A percentile compares a stretch with the other conserved stretches of the same genome.
Conservation (phyloP, 1,284 basidiomycete genomes). For the Leccinum idahoense region DNA sequence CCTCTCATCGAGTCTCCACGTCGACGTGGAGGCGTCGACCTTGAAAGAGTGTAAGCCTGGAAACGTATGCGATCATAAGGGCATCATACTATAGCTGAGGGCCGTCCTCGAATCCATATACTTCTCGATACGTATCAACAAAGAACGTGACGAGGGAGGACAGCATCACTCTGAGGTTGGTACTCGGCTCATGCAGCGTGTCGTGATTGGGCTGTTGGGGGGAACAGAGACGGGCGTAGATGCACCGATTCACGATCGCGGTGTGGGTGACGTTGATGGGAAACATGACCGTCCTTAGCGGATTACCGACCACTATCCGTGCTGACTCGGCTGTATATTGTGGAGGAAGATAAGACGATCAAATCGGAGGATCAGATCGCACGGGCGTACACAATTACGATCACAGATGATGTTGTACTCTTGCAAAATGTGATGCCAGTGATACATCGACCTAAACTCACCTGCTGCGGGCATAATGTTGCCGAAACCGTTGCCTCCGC, state of each 20-base stretch:
- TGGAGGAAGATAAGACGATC: not conserved
- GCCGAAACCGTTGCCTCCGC: constrained; percentile 79
- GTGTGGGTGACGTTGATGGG: constrained; percentile 83
- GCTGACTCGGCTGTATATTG: constrained; percentile 61
- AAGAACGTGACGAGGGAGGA: constrained; percentile 73
- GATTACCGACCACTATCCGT: constrained; percentile 68
- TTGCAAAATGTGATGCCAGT: constrained; percentile 15
- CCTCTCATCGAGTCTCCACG: constrained; percentile 67
- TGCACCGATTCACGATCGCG: constrained; percentile 58
- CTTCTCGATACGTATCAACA: constrained; percentile 58
- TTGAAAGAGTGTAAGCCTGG: constrained; percentile 58
- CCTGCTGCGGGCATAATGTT: constrained; percentile 73
- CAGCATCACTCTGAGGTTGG: constrained; percentile 64
- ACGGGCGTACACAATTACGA: constrained; percentile 41
- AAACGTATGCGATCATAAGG: constrained; percentile 70
- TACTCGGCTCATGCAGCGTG: constrained; percentile 30
- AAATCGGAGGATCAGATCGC: not conserved
- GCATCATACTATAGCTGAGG: constrained; percentile 84
- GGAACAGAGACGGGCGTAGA: constrained; percentile 50
- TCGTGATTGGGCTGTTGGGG: constrained; percentile 27
- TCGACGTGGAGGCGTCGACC: constrained; percentile 66
- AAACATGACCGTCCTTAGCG: constrained; percentile 61
- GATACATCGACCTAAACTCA: constrained; percentile 23
- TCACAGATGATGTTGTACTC: constrained; percentile 83
- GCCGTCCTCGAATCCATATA: constrained; percentile 69